Base-by-base conservation (phyloP, 208 protist genomes). In the Trypanosoma conorhini region DNA sequence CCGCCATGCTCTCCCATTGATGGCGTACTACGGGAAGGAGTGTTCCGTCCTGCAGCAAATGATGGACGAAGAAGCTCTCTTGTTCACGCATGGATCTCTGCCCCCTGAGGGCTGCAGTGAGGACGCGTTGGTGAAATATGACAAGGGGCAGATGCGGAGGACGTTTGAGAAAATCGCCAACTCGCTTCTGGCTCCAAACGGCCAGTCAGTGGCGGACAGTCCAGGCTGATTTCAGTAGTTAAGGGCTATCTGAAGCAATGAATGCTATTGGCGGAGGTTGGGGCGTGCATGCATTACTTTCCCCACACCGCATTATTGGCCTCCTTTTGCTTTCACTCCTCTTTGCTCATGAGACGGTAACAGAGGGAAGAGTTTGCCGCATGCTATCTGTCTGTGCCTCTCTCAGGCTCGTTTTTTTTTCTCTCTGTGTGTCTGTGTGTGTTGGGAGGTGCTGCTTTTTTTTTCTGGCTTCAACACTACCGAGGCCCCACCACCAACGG, bases 31-130 rank as follows among this genome's bases (percentile, higher is more conserved):
- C 66, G 82, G 82, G 17, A 85, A 76, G 19, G 87, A 95, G 74
- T 89, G 80, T 63, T 81, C 83, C 13, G 77, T 40, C 0, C 62
- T 95, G 48, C 79, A 90, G 67, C 83, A 92, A 70, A 67, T 83
- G 4, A 93, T 95, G 90, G 87, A 92, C 10, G 86, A 91, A 67
- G 90, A 95, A 69, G 87, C 85, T 3, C 21, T 77, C 24, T 77
- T 95, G 22, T 95, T 93, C 35, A 65, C 73, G 5, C 54, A 83
- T 5, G 70, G 69, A 7, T 68, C 60, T 22, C 30, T 87, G 33
- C 70, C 57, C 1, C 26, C 63, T 26, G 13, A 15, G 0, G 50
- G 31, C 15, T 21, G 19, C n/a, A 58, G 40, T 51, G 12, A 69
- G 0, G 58, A 66, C 0, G 26, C 50, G 13, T 33, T 76, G 56